These are phyloP conservation scores for Durotheca rogersii DNA, from an alignment of 495 filamentous ascomycete genomes.

Conservation along the genomic window DNA sequence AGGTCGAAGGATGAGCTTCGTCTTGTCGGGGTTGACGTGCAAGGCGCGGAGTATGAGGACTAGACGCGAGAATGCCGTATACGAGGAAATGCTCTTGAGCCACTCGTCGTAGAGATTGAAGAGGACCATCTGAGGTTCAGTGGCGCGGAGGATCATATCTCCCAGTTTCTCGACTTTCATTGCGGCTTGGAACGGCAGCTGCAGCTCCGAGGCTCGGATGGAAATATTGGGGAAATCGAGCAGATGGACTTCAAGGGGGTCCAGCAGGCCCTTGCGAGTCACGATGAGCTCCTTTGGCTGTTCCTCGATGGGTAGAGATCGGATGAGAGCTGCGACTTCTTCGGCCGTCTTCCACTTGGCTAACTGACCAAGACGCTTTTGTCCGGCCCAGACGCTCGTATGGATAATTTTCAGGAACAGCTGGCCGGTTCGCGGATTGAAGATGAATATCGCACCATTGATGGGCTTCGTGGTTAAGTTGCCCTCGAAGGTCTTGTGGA, in stretches of 20 bases:
- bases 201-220: constrained; percentile 95
- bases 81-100: constrained; percentile 97
- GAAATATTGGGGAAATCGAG: constrained; percentile 99
- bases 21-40: constrained; percentile 98
- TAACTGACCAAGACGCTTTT: constrained; percentile 97
- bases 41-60: constrained; percentile 93
- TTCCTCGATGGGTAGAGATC: constrained; percentile 95
- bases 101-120: constrained; percentile 99
- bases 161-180: constrained; percentile 99
- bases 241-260: constrained; percentile 95
- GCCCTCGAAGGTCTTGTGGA: constrained; percentile 99
- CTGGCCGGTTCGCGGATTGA: constrained; percentile 97
- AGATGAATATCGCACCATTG: constrained; percentile 99
- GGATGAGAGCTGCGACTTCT: constrained; percentile 97
- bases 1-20: constrained; percentile 93
- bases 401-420: constrained; percentile 99
- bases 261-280: constrained; percentile 93
- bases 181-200: constrained; percentile 97
- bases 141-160: constrained; percentile 97
- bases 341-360: constrained; percentile 99
- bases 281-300: constrained; percentile 99
- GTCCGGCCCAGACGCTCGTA: constrained; percentile 98
- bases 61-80: constrained; percentile 96
- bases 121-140: constrained; percentile 98
- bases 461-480: constrained; percentile 99